These are phyloP conservation scores for Kwoniella heveanensis DNA, from an alignment of 768 basidiomycete genomes.

Conservation along the genomic window DNA sequence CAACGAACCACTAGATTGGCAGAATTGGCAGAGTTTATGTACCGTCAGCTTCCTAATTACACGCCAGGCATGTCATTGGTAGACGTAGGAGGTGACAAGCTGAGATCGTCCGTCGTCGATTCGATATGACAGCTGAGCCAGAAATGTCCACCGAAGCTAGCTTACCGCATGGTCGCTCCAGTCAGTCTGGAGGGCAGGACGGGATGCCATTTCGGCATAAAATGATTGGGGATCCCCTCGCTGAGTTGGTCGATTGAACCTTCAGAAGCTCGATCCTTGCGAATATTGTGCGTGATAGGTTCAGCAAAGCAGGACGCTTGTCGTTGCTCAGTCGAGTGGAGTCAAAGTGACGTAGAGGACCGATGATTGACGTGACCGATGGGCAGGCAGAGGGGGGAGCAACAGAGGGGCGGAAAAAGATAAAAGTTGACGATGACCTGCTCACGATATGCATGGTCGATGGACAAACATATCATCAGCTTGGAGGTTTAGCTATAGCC, in stretches of 20 bases:
- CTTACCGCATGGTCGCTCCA: conserved; percentile 40
- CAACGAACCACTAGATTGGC: conserved; percentile 36
- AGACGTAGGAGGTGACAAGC: no score
- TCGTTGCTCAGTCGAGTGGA: no score
- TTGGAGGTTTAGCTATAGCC: neutral
- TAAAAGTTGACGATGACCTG: neutral
- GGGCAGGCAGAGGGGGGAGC: no score
- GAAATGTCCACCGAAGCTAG: neutral
- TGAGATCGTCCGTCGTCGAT: neutral
- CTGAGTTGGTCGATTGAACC: neutral
- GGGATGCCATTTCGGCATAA: conserved; percentile 8
- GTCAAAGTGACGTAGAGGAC: no score
- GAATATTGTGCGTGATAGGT: no score
- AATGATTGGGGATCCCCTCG: neutral
- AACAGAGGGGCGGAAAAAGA: neutral
- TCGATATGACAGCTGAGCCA: neutral
- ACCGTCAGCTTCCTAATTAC: neutral
- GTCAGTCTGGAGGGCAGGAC: conserved; percentile 24
- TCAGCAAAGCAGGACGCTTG: no score
- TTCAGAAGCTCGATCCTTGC: no score
- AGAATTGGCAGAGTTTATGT: neutral
- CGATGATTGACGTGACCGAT: no score
- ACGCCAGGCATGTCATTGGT: no score
- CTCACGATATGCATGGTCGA: neutral
- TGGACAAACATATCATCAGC: neutral